These are phyloP conservation scores for Gossypium longicalyx DNA, from an alignment of 345 rosid genomes.

Conservation along the genomic window DNA sequence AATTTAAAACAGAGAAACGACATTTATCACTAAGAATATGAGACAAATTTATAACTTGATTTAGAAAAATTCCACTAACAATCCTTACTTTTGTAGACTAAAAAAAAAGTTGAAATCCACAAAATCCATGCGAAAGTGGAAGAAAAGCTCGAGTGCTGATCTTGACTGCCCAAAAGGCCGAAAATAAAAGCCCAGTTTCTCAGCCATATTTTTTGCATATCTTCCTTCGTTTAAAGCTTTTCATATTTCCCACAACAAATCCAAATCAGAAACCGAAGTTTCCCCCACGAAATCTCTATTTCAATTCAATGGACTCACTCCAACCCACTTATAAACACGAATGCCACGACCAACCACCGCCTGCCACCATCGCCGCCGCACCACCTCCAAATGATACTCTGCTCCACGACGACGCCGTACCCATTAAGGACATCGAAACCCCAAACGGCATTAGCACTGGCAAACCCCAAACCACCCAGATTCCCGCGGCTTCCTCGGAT, in stretches of 20 bases:
- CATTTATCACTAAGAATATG: too few relatives aligned
- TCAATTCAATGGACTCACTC: conserved; percentile 45
- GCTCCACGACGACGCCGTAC: background rate
- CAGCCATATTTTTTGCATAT: too few relatives aligned
- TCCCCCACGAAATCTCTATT: background rate
- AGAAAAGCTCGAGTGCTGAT: too few relatives aligned
- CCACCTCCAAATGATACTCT: background rate
- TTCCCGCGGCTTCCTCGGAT: conserved; percentile 39
- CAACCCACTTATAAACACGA: conserved; percentile 35
- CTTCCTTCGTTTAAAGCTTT: background rate
- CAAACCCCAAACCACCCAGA: conserved; percentile 16
- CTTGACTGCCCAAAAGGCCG: background rate
- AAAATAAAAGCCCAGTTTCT: background rate
- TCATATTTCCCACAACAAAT: background rate
- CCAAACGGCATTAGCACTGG: background rate
- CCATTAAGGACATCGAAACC: conserved; percentile 6
- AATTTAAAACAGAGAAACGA: too few relatives aligned
- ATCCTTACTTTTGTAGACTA: too few relatives aligned
- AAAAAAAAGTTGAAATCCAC: too few relatives aligned
- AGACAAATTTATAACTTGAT: too few relatives aligned
- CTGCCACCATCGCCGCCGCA: background rate
- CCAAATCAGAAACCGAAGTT: background rate
- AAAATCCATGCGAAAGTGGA: too few relatives aligned
- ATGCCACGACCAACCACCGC: conserved; percentile 21
- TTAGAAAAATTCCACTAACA: too few relatives aligned